Evolutionary conservation across 305 asterid genomes (phyloP), one percentile per base, ranked within the genome.

Genomic region (Fraxinus sp.): DNA sequence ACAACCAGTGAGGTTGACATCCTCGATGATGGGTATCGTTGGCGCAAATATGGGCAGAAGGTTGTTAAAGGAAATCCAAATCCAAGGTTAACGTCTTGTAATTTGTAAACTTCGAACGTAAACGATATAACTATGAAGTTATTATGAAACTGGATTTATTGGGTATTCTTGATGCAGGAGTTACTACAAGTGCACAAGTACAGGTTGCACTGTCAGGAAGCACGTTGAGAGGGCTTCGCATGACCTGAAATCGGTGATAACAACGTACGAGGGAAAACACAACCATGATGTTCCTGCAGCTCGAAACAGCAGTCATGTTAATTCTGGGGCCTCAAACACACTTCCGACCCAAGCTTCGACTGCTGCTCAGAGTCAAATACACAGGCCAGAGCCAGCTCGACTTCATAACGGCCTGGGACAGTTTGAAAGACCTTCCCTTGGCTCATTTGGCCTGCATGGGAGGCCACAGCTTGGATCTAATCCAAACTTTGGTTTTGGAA

Each of bases 31-130:
- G 98, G 98, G 30, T 95, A 94, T 74, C 93, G 97, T 84, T 95
- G 98, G 98, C 98, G 97, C 82, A 95, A 95, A 81, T 95, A 95
- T 36, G 98, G 98, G 78, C 98, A 94, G 88, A 95, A 95, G 86
- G 97, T 95, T 9, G 98, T 95, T 41, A 95, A 95, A 86, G 98
- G 98, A 86, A 95, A 95, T 86, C 98, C 98, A 71, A 94, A 95
- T 85, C 98, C 98, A 83, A 95, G 98, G 99, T 95, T 80, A 37
- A 2, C 0, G 8, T 73, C 82, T 83, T 28, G 68, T 68, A 4
- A 68, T 68, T 68, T 68, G 8, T 64, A 24, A 8, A 24, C 74
- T 68, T 5, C 33, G 22, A 26, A 28, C 74, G 13, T 10, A 68
- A 13, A 11, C 37, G 0, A 9, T 68, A 68, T 68, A 1, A 68